These are phyloP conservation scores for Anthracocystis walkeri DNA, from an alignment of 1,284 basidiomycete genomes.

Conservation along the genomic window DNA sequence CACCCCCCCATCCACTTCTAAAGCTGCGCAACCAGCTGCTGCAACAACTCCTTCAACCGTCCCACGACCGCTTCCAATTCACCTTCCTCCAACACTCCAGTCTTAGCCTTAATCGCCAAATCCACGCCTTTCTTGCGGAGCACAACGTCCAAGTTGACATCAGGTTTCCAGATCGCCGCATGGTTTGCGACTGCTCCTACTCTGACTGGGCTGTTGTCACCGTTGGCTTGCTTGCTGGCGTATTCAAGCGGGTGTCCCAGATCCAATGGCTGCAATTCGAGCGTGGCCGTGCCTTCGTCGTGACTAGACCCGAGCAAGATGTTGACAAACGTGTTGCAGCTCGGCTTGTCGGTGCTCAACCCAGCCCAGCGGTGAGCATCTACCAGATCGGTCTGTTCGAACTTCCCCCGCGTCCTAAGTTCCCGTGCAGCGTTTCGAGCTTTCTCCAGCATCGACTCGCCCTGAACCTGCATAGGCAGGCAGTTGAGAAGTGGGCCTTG, in stretches of 20 bases:
- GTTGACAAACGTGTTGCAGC: constrained; percentile 54
- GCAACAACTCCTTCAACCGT: constrained; percentile 2
- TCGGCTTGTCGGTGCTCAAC: constrained; percentile 12
- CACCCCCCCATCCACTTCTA: background rate
- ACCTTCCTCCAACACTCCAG: background rate
- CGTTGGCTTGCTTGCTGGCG: background rate
- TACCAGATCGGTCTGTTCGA: constrained; percentile 48
- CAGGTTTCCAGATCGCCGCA: constrained; percentile 25
- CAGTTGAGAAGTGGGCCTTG: constrained; percentile 55
- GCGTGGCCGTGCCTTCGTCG: constrained; percentile 1
- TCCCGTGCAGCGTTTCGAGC: constrained; percentile 11
- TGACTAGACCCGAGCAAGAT: constrained; percentile 25
- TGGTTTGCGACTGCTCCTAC: constrained; percentile 3
- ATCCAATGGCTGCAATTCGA: constrained; percentile 12
- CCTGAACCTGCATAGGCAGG: constrained; percentile 44
- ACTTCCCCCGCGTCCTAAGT: constrained; percentile 29
- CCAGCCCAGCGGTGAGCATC: constrained; percentile 37
- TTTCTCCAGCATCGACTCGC: constrained; percentile 12
- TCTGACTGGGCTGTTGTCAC: background rate
- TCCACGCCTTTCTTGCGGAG: constrained; percentile 13
- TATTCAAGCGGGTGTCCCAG: constrained; percentile 37
- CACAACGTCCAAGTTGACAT: constrained; percentile 37
- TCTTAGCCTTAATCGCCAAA: constrained; percentile 35
- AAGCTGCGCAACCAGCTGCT: constrained; percentile 14
- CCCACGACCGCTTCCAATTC: constrained; percentile 7